phyloP scores from a whole-genome alignment of 2,329 filamentous ascomycete genomes.

The Xylaria sp. region DNA sequence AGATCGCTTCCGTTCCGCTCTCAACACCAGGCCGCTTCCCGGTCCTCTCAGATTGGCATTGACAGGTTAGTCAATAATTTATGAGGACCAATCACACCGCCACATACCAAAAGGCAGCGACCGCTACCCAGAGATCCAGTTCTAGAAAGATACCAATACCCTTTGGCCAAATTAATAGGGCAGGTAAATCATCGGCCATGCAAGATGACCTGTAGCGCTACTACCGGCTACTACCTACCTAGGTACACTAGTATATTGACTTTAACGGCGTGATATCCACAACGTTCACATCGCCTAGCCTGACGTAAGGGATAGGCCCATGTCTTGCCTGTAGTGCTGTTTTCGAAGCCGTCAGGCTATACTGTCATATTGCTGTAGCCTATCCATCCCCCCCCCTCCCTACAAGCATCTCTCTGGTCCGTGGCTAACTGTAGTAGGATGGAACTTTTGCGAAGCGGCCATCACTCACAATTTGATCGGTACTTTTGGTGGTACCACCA shows the following conservation, averaged over 20 bases:
- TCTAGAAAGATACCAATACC: neutral
- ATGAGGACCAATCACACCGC: neutral
- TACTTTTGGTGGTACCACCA: neutral
- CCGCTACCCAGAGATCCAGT: neutral
- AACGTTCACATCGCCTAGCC: too few species aligned
- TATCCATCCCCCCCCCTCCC: neutral
- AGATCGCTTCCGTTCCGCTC: conserved; percentile 5
- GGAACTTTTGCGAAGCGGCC: neutral
- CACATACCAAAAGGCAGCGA: neutral
- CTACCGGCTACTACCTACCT: too few species aligned
- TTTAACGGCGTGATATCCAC: too few species aligned
- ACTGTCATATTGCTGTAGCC: neutral
- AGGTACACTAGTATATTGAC: neutral
- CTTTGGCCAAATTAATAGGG: neutral
- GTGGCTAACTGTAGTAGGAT: neutral
- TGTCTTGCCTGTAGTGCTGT: too few species aligned
- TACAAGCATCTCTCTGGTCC: neutral
- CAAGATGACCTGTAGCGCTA: neutral
- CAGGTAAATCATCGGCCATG: neutral
- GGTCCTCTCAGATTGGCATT: conserved; percentile 17
- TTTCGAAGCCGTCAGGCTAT: too few species aligned
- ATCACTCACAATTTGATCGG: neutral
- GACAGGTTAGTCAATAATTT: neutral
- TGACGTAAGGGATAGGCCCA: too few species aligned
- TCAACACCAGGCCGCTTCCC: conserved; percentile 6